Base-by-base conservation (phyloP, 2,329 filamentous ascomycete genomes). In the Venturia nashicola region DNA sequence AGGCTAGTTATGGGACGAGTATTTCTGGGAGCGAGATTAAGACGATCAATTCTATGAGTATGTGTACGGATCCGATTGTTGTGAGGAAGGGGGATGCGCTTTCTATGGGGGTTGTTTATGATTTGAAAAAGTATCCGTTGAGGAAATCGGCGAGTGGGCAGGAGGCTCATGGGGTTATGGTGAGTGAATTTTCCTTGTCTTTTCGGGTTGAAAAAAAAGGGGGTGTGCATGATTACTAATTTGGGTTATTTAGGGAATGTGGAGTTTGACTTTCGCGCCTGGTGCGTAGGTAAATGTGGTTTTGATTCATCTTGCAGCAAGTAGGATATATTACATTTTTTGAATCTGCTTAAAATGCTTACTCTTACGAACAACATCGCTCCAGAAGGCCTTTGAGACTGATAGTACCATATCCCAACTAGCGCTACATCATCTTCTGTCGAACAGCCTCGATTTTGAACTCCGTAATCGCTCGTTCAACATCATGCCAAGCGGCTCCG, bases 81-180 rank as follows among this genome's bases (percentile, higher is more conserved):
- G 27, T 65, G 16, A 65, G 64, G 51, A 64, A 64, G 36, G 64
- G 64, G 18, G 64, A 65, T 32, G 7, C 27, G 18, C 23, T 65
- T 46, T 42, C 34, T 8, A 64, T 65, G 48, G 61, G n/a, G 1
- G 40, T 44, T 34, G 32, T 36, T 0, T 65, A 65, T 64, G 61
- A 65, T 48, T 40, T 59, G 23, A 55, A 48, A n/a, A 36, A 39
- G 16, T 61, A 65, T 44, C 63, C 63, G 11, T 34, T 65, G 20
- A 39, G 61, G 23, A 59, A 63, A 48, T 63, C 61, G 6, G 61
- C 61, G 16, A 20, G 18, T n/a, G 61, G 61, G 2, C 23, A 63
- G n/a, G 61, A 55, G 18, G 61, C 61, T 32, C 12, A 9, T 39
- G 61, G 61, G 40, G 48, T 63, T 34, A 63, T 63, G 61, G 61